These are phyloP conservation scores for Babesia caballi DNA, from an alignment of 169 alveolate genomes.

Conservation along the genomic window DNA sequence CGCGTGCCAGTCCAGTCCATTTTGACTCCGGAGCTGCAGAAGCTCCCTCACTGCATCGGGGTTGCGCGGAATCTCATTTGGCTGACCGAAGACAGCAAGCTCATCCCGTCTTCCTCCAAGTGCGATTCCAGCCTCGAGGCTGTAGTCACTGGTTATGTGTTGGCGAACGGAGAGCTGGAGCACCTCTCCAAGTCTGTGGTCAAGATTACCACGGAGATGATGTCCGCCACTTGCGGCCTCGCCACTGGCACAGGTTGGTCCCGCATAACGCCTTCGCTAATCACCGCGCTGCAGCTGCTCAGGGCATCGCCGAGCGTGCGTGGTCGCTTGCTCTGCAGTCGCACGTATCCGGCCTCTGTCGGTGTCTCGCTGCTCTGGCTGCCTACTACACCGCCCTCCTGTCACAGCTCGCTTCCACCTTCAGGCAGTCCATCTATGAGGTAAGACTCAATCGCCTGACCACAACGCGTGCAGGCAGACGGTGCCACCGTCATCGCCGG, in stretches of 20 bases:
- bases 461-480: no score
- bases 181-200: constrained; percentile 21
- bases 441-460: not conserved
- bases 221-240: constrained; percentile 22
- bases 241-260: not conserved
- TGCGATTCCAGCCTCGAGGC: not conserved
- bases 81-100: constrained; percentile 66
- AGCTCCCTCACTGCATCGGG: constrained; percentile 42
- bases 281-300: not conserved
- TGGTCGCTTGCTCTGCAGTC: constrained; percentile 33
- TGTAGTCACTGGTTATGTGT: constrained; percentile 19
- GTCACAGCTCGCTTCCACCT: not conserved
- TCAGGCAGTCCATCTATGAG: not conserved
- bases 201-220: constrained; percentile 37
- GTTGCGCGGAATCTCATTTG: constrained; percentile 51
- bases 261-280: not conserved
- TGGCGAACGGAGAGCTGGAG: constrained; percentile 36
- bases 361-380: constrained; percentile 13
- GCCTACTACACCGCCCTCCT: constrained; percentile 16
- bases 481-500: no score
- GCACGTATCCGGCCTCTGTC: constrained; percentile 21
- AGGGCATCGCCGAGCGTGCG: constrained; percentile 13
- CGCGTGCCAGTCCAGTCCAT: constrained; percentile 8
- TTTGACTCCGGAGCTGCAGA: constrained; percentile 49
- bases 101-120: constrained; percentile 14